Conservation (phyloP, 176 grass and related monocot species). For the Oryza meridionalis region DNA sequence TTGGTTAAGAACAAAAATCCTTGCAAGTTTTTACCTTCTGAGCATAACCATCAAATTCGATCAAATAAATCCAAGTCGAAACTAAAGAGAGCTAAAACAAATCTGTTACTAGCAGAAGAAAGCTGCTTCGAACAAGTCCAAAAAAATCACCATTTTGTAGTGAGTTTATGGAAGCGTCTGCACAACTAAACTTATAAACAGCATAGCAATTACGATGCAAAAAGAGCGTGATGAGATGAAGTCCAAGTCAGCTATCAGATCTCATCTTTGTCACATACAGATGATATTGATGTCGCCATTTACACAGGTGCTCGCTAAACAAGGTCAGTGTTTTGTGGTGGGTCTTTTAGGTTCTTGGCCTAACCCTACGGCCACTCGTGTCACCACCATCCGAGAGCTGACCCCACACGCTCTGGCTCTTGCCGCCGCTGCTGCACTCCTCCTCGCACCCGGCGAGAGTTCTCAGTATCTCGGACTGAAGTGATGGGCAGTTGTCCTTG, state of each 20-base stretch:
- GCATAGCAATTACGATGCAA: constrained; percentile 18
- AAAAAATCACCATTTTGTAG: background rate
- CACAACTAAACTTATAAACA: constrained; percentile 41
- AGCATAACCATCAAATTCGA: background rate
- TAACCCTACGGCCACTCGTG: constrained; percentile 73
- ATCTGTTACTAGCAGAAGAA: background rate
- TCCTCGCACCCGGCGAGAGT: constrained; percentile 78
- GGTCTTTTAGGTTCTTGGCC: constrained; percentile 58
- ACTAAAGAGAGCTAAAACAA: background rate
- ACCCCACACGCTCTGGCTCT: constrained; percentile 78
- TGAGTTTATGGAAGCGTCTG: background rate
- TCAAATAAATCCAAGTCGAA: background rate
- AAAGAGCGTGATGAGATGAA: constrained; percentile 7
- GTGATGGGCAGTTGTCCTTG: constrained; percentile 71
- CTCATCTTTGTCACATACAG: constrained; percentile 36
- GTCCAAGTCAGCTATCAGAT: constrained; percentile 30
- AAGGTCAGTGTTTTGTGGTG: constrained; percentile 42
- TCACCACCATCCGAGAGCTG: constrained; percentile 83
- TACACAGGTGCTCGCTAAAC: constrained; percentile 56
- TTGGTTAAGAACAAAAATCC: background rate
- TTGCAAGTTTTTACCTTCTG: background rate
- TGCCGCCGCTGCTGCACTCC: constrained; percentile 70
- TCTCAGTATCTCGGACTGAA: constrained; percentile 86
- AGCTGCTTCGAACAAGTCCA: background rate
- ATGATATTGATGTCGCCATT: constrained; percentile 47